These are phyloP conservation scores for Chaetomidium leptoderma DNA, from an alignment of 495 filamentous ascomycete genomes.

Conservation along the genomic window DNA sequence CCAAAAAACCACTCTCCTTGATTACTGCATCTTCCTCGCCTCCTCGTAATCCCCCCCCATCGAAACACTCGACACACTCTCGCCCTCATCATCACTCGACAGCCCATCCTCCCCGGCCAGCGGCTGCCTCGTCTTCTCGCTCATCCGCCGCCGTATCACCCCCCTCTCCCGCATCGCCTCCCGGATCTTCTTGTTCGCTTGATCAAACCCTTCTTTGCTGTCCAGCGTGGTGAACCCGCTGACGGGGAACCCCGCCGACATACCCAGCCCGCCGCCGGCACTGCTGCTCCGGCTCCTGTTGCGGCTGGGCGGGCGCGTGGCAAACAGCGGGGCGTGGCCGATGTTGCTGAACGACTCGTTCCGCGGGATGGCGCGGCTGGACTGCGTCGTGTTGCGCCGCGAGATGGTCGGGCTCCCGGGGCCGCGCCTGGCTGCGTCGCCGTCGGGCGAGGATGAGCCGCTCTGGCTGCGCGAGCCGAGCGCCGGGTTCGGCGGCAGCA, in stretches of 20 bases:
- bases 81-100: slow-evolving; percentile 23
- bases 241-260: slow-evolving; percentile 58
- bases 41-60: background rate
- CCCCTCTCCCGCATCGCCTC: slow-evolving; percentile 84
- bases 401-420: slow-evolving; percentile 23
- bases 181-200: slow-evolving; percentile 81
- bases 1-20: background rate
- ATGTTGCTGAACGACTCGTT: slow-evolving; percentile 94
- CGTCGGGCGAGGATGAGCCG: slow-evolving; percentile 25
- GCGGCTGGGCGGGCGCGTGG: slow-evolving; percentile 72
- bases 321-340: slow-evolving; percentile 79
- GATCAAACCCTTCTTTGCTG: slow-evolving; percentile 66
- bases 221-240: slow-evolving; percentile 70
- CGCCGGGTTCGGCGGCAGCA: slow-evolving; percentile 11
- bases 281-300: slow-evolving; percentile 69
- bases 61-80: slow-evolving; percentile 10
- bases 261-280: slow-evolving; percentile 42
- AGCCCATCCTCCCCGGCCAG: slow-evolving; percentile 26
- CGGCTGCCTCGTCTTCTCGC: slow-evolving; percentile 50
- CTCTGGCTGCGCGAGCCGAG: slow-evolving; percentile 23
- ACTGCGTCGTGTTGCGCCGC: slow-evolving; percentile 41
- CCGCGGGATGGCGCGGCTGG: slow-evolving; percentile 59
- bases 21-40: background rate
- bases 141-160: slow-evolving; percentile 64
- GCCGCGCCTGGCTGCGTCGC: no score